Conservation (phyloP, 2,329 filamentous ascomycete genomes). For the Penicillium nordicum region DNA sequence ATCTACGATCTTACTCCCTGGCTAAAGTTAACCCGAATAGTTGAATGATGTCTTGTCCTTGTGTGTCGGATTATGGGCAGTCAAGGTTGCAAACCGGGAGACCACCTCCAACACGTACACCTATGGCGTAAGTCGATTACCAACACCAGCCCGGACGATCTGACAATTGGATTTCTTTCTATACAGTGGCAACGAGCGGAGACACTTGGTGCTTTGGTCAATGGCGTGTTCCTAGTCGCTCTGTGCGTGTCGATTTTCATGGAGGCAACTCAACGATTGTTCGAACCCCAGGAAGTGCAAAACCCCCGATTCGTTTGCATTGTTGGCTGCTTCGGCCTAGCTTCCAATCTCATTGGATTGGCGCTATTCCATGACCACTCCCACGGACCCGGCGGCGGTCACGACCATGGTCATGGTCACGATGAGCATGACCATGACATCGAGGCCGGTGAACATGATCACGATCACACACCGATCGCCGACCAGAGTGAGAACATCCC, state of each 20-base stretch:
- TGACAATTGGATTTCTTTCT: constrained; percentile 5
- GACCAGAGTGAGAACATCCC: neutral
- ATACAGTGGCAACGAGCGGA: constrained; percentile 89
- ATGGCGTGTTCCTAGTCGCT: constrained; percentile 95
- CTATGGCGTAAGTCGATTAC: constrained; percentile 69
- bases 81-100: constrained; percentile 78
- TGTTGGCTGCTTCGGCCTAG: constrained; percentile 79
- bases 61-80: constrained; percentile 89
- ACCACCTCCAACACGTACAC: constrained; percentile 85
- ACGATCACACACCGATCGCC: neutral
- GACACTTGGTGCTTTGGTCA: constrained; percentile 92
- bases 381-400: constrained; percentile 58
- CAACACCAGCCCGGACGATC: neutral
- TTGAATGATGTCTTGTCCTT: constrained; percentile 97
- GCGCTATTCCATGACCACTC: constrained; percentile 91
- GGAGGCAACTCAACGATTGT: constrained; percentile 85
- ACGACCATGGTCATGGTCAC: constrained; percentile 50
- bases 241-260: constrained; percentile 95
- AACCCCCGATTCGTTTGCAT: constrained; percentile 85
- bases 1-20: neutral
- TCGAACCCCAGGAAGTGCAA: constrained; percentile 82
- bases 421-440: constrained; percentile 45
- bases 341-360: constrained; percentile 85
- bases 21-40: constrained; percentile 41
- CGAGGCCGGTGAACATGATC: constrained; percentile 58